These are phyloP conservation scores for Hura crepitans DNA, from an alignment of 441 rosid species.

Conservation along the genomic window DNA sequence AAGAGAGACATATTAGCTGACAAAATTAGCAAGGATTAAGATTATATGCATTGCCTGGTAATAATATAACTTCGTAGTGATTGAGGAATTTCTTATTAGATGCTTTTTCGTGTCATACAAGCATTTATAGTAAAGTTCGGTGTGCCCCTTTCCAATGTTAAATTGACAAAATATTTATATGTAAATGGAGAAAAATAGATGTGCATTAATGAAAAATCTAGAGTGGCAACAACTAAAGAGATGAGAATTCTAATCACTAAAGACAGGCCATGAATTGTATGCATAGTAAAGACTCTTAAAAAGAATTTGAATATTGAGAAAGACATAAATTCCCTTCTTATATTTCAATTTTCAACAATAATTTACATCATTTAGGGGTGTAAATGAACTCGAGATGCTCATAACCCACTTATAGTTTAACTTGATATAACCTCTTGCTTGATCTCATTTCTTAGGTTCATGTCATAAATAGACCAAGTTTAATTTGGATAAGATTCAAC, in stretches of 20 bases:
- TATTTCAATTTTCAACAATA: neutral
- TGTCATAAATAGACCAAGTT: too few relatives aligned
- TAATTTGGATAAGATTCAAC: too few relatives aligned
- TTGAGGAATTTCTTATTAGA: neutral
- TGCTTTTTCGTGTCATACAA: neutral
- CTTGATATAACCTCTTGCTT: too few relatives aligned
- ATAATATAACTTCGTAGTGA: neutral
- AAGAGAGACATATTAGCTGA: constrained; percentile 22
- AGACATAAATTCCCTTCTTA: neutral
- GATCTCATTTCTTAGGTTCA: too few relatives aligned
- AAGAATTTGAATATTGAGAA: neutral
- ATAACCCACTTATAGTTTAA: too few relatives aligned
- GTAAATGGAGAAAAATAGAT: neutral
- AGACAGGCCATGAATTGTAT: neutral
- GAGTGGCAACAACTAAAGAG: neutral
- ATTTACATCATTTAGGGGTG: neutral
- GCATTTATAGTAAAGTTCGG: neutral
- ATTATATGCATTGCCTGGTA: too few relatives aligned
- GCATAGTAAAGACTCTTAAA: neutral
- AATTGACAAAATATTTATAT: neutral
- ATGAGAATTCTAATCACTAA: neutral
- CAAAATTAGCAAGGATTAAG: neutral
- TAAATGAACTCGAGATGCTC: too few relatives aligned
- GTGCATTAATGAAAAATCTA: neutral
- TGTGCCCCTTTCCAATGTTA: neutral